These are phyloP conservation scores for Forsythia suspensa DNA, from an alignment of 257 asterid species.

Conservation along the genomic window DNA sequence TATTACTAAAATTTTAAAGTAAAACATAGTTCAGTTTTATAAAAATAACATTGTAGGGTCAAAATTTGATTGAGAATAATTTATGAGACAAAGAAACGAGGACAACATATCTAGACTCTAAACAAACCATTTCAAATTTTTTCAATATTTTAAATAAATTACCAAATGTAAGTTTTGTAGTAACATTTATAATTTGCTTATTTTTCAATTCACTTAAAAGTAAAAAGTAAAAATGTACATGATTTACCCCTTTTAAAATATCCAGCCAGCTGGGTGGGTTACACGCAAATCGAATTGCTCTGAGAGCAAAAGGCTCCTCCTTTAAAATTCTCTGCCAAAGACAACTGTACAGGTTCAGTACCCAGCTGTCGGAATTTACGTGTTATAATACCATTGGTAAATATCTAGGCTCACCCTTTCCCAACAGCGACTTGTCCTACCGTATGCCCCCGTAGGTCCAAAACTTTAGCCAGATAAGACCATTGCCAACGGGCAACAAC, in stretches of 20 bases:
- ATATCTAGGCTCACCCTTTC: slow-evolving; percentile 21
- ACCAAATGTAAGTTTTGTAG: no score
- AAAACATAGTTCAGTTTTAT: no score
- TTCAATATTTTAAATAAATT: no score
- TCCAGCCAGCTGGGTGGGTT: slow-evolving; percentile 3
- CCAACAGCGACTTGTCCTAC: slow-evolving; percentile 54
- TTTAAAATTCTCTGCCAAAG: slow-evolving; percentile 23
- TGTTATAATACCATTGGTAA: slow-evolving; percentile 27
- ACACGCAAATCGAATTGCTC: slow-evolving; percentile 36
- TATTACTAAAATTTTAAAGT: no score
- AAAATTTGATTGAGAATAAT: no score
- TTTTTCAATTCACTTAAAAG: no score
- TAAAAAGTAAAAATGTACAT: no score
- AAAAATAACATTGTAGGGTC: no score
- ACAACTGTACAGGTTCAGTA: slow-evolving; percentile 46
- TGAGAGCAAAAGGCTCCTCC: slow-evolving; percentile 26
- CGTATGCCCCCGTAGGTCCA: slow-evolving; percentile 22
- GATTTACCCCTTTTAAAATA: background rate
- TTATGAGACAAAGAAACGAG: no score
- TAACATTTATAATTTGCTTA: no score
- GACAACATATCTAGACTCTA: no score
- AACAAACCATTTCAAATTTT: no score
- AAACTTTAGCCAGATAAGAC: background rate
- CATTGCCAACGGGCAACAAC: background rate
- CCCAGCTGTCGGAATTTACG: slow-evolving; percentile 66